Evolutionary conservation across 768 basidiomycete species (phyloP).

Genomic region (Leccinum imitatum): DNA sequence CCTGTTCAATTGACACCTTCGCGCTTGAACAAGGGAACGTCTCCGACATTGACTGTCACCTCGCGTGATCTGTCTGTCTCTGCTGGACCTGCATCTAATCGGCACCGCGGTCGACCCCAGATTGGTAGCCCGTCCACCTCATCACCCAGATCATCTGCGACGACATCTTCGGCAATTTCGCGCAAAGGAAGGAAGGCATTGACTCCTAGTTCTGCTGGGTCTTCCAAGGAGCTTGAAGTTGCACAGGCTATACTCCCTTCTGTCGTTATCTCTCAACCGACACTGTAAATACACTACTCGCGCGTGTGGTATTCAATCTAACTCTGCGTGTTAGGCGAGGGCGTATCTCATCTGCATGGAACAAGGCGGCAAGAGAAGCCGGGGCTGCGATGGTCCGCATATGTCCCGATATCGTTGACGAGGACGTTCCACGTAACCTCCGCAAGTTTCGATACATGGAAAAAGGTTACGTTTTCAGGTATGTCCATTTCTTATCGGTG

Average conservation of each 20-base stretch:
- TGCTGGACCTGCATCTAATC: constrained; percentile 8
- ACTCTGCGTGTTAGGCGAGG: constrained; percentile 20
- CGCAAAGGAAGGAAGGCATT: constrained; percentile 5
- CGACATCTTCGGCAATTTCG: constrained; percentile 1
- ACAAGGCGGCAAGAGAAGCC: constrained; percentile 21
- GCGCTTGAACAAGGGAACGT: constrained; percentile 4
- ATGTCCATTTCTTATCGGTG: constrained; percentile 4
- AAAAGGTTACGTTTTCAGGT: constrained; percentile 49
- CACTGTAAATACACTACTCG: constrained; percentile 17
- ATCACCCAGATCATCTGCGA: constrained; percentile 6
- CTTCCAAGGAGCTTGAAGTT: constrained; percentile 7
- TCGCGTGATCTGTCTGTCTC: constrained; percentile 18
- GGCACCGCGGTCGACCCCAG: constrained; percentile 7
- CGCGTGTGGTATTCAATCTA: not conserved
- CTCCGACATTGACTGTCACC: constrained; percentile 12
- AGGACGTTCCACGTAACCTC: constrained; percentile 42
- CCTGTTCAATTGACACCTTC: constrained; percentile 8
- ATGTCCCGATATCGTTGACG: constrained; percentile 34
- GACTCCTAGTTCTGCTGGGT: constrained; percentile 16
- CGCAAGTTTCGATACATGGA: constrained; percentile 54
- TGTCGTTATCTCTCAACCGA: constrained; percentile 21
- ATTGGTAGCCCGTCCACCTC: constrained; percentile 12
- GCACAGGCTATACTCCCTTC: constrained; percentile 11
- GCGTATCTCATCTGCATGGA: constrained; percentile 33
- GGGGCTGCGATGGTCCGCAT: constrained; percentile 36